Evolutionary conservation across 2,329 filamentous ascomycete genomes (phyloP).

Genomic region (Harringtonia aguacate): DNA sequence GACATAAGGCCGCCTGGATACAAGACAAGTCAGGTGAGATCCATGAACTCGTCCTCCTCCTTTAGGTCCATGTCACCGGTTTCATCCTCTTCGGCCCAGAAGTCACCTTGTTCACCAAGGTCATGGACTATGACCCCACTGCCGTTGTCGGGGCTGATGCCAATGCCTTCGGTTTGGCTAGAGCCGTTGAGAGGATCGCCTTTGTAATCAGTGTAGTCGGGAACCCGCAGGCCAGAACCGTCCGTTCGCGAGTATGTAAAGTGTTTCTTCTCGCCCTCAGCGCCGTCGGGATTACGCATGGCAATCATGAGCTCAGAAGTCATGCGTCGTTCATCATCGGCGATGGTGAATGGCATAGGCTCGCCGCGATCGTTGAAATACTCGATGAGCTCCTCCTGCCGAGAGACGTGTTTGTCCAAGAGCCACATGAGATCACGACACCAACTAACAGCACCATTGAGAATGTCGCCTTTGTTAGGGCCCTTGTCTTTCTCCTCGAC

Average conservation of each 20-base stretch:
- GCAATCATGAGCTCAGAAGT: slow-evolving; percentile 84
- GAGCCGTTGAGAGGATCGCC: slow-evolving; percentile 60
- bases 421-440: slow-evolving; percentile 98
- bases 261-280: slow-evolving; percentile 12
- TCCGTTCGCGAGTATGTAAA: slow-evolving; percentile 77
- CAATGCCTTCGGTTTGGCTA: slow-evolving; percentile 23
- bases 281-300: slow-evolving; percentile 62
- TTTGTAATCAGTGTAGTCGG: slow-evolving; percentile 83
- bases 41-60: slow-evolving; percentile 15
- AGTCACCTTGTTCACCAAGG: slow-evolving; percentile 39
- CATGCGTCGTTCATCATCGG: slow-evolving; percentile 93
- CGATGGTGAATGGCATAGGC: slow-evolving; percentile 68
- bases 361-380: slow-evolving; percentile 62
- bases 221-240: slow-evolving; percentile 80
- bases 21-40: slow-evolving; percentile 3
- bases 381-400: slow-evolving; percentile 78
- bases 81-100: slow-evolving; percentile 61
- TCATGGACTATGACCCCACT: slow-evolving; percentile 29
- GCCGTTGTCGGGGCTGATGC: slow-evolving; percentile 22
- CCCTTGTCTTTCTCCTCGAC: slow-evolving; percentile 98
- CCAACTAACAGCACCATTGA: slow-evolving; percentile 96
- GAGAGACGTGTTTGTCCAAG: slow-evolving; percentile 76
- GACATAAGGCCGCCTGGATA: not conserved
- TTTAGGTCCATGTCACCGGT: slow-evolving; percentile 47
- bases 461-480: slow-evolving; percentile 96